phyloP scores from a whole-genome alignment of 495 filamentous ascomycete genomes.

The Articulospora tetracladia region DNA sequence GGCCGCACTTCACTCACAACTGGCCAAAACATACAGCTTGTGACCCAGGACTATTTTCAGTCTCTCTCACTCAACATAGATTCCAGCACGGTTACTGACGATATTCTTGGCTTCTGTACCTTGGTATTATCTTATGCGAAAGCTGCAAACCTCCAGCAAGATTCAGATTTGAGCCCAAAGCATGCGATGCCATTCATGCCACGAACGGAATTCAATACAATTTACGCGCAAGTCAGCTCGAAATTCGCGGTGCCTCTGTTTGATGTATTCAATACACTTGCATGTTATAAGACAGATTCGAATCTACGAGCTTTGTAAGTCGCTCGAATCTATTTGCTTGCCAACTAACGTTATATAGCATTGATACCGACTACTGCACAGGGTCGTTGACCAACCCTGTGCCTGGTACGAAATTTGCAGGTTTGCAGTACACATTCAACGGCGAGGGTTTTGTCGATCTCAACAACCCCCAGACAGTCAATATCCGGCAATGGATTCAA shows the following conservation, averaged over 20 bases:
- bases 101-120: constrained; percentile 12
- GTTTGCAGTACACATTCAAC: constrained; percentile 1
- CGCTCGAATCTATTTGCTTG: no score
- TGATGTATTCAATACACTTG: constrained; percentile 5
- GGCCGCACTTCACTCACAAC: not conserved
- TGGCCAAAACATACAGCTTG: not conserved
- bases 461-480: not conserved
- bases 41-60: constrained; percentile 8
- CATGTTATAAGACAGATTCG: constrained; percentile 12
- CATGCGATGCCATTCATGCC: constrained; percentile 7
- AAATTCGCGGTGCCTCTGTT: constrained; percentile 2
- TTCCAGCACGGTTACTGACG: not conserved
- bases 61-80: not conserved
- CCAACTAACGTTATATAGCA: constrained; percentile 11
- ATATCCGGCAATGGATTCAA: not conserved
- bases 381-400: constrained; percentile 1
- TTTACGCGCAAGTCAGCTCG: constrained; percentile 8
- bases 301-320: no score
- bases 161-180: constrained; percentile 9
- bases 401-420: not conserved
- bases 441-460: constrained; percentile 2
- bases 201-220: constrained; percentile 15
- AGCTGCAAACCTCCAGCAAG: not conserved
- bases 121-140: constrained; percentile 13
- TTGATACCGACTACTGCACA: constrained; percentile 8